phyloP scores from a whole-genome alignment of 768 basidiomycete genomes.

The Scleroderma bovista region DNA sequence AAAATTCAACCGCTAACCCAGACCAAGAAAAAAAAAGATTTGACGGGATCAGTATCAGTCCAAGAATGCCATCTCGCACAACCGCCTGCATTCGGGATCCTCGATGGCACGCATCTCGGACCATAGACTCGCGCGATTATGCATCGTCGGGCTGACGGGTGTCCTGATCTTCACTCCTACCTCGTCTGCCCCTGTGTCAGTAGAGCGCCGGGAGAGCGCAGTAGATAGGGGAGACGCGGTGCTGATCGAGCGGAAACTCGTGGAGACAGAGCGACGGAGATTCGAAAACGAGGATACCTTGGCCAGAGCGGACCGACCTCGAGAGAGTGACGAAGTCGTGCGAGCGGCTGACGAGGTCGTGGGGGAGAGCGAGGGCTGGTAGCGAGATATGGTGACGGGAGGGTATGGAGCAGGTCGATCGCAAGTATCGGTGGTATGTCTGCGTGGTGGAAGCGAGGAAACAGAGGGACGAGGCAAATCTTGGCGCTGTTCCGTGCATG shows the following conservation, averaged over 20 bases:
- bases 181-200: not conserved
- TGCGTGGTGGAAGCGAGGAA: conserved; percentile 5
- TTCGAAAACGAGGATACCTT: conserved; percentile 28
- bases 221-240: conserved; percentile 27
- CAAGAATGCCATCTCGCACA: conserved; percentile 71
- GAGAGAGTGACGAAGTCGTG: not conserved
- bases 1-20: not conserved
- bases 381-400: not conserved
- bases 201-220: not conserved
- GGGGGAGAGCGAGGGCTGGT: not conserved
- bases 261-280: conserved; percentile 38
- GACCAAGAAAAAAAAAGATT: not conserved
- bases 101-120: conserved; percentile 47
- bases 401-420: not conserved
- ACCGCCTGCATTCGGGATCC: conserved; percentile 63
- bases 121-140: conserved; percentile 53
- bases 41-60: conserved; percentile 24
- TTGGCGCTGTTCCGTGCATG: conserved; percentile 11
- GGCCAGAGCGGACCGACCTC: not conserved
- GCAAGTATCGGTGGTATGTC: conserved; percentile 15
- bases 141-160: conserved; percentile 48
- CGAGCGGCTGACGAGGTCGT: not conserved
- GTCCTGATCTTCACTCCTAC: not conserved
- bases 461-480: not conserved
- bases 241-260: conserved; percentile 16